phyloP scores from a whole-genome alignment of 768 basidiomycete genomes.

The Phaeotremella fagi region DNA sequence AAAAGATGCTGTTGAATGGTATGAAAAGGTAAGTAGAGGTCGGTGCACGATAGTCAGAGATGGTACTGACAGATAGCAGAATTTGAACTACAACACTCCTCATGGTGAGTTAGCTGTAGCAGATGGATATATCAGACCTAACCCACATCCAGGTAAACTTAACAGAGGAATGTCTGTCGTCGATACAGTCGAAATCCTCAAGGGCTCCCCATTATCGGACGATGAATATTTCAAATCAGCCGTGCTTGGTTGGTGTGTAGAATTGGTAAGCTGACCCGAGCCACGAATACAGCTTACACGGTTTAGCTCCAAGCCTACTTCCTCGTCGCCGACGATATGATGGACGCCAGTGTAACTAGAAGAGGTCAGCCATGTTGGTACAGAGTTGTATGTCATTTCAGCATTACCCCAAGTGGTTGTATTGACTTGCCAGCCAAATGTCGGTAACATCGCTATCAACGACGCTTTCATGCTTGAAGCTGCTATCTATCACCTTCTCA shows the following conservation, averaged over 20 bases:
- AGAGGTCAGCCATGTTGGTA: constrained; percentile 97
- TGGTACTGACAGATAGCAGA: constrained; percentile 8
- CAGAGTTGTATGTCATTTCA: constrained; percentile 52
- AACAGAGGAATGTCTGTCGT: constrained; percentile 95
- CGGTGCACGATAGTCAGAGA: background rate
- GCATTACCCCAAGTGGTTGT: background rate
- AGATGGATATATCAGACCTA: background rate
- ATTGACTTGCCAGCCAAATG: constrained; percentile 47
- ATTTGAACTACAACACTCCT: constrained; percentile 85
- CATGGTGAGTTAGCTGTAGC: constrained; percentile 51
- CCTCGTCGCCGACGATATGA: constrained; percentile 94
- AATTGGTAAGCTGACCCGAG: constrained; percentile 64
- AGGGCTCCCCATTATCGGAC: constrained; percentile 63
- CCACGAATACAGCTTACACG: background rate
- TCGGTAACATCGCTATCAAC: constrained; percentile 87
- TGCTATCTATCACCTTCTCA: constrained; percentile 86
- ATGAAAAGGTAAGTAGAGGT: constrained; percentile 66
- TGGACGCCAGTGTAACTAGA: constrained; percentile 90
- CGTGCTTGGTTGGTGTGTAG: constrained; percentile 90
- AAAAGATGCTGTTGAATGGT: constrained; percentile 78
- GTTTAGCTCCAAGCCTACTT: constrained; percentile 93
- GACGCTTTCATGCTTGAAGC: constrained; percentile 94
- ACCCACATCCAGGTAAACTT: constrained; percentile 63
- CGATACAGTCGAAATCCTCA: constrained; percentile 83
- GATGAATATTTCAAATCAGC: constrained; percentile 86